Evolutionary conservation across 2,329 filamentous ascomycete genomes (phyloP).

Genomic region (Grosmannia serpens): DNA sequence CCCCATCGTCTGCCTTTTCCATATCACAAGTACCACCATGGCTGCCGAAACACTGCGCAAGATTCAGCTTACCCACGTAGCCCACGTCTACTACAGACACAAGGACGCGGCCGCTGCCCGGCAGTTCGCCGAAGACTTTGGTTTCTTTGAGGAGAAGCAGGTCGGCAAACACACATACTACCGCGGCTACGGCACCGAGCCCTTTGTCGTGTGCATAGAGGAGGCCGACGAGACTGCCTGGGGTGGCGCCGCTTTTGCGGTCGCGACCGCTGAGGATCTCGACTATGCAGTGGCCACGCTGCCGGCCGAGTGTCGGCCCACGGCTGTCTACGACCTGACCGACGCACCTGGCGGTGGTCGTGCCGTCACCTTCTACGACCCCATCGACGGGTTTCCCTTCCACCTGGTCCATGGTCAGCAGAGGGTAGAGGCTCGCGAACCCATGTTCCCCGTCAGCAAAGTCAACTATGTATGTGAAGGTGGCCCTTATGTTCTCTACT

Average conservation of each 20-base stretch:
- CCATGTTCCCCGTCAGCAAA: constrained; percentile 28
- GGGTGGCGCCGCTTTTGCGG: constrained; percentile 45
- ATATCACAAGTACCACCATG: constrained; percentile 7
- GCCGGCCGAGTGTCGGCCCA: constrained; percentile 34
- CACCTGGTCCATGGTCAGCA: constrained; percentile 46
- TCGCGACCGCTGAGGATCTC: constrained; percentile 44
- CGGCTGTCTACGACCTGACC: constrained; percentile 32
- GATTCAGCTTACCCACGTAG: constrained; percentile 26
- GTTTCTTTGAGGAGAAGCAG: constrained; percentile 28
- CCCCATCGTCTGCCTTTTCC: background rate
- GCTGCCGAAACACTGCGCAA: constrained; percentile 16
- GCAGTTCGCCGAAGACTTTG: constrained; percentile 36
- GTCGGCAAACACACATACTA: constrained; percentile 40
- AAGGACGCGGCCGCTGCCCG: constrained; percentile 28
- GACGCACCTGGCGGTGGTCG: constrained; percentile 44
- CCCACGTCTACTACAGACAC: constrained; percentile 38
- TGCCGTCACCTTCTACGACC: constrained; percentile 38
- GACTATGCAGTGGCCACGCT: constrained; percentile 34
- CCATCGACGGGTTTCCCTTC: constrained; percentile 44
- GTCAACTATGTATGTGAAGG: constrained; percentile 28
- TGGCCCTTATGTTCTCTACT: background rate
- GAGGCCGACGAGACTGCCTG: constrained; percentile 37
- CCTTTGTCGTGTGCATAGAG: constrained; percentile 45
- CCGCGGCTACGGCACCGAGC: constrained; percentile 49
- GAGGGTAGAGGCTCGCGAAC: constrained; percentile 25